Evolutionary conservation across 148 eudicot species (phyloP), one percentile per base, ranked within the genome.

Genomic region (Gaultheria prostrata): DNA sequence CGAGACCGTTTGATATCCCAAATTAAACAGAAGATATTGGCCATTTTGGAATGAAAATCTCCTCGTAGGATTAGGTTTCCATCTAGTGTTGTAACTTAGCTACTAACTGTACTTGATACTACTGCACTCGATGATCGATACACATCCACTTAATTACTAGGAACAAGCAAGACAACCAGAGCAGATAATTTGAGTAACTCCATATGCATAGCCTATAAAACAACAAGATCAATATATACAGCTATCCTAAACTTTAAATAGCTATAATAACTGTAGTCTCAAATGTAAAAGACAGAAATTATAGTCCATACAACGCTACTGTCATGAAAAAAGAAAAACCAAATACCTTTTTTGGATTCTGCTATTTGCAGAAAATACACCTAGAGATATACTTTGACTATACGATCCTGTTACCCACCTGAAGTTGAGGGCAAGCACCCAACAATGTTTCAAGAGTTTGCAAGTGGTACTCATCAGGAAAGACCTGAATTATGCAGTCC

Each of bases 401-500:
- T 13, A 83, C 46, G 21, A 76, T 65, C 13, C 80, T 61, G 76
- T 82, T 26, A 82, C 86, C 48, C 82, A 94, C 99, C 97, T 94
- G 99, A 85, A 97, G 97, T 86, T 97, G 99, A 45, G 99, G 95
- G 84, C 93, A 97, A 59, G 98, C 95, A 85, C 95, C 97, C 84
- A 97, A 89, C 87, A 97, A 85, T 49, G 93, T 86, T 85, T 93
- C 99, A 46, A 97, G 95, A 28, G 99, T 97, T 89, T 97, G 98
- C 90, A 97, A 88, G 90, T 97, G 99, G 89, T 97, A 94, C 89
- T 97, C 99, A 90, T 94, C 99, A 18, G 99, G 99, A 86, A 97
- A 97, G 84, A 97, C 99, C 86, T 97, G 99, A 88, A 97, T 94
- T 81, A 97, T 89, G 90, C 99, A 97, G 84, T 93, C 99, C 99